Base-by-base conservation (phyloP, 2,329 filamentous ascomycete genomes). In the Amylocarpus encephaloides region DNA sequence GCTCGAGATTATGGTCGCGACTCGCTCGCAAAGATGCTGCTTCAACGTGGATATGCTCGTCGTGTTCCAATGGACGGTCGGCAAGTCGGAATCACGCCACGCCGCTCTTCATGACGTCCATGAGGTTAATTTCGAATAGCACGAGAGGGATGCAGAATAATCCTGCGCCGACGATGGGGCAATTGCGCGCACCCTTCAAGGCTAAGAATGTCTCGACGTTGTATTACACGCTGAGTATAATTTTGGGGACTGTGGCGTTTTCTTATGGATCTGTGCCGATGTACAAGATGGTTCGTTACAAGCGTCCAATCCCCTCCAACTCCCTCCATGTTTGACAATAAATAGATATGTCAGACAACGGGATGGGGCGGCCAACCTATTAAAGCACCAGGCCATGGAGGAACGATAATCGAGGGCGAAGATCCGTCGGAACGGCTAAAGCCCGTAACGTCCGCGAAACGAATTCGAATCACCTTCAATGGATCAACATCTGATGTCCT, bases 341-440 rank as follows among this genome's bases (percentile, higher is more conserved):
- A 29, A 15, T 58, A 88, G 82, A 90, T 92, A 64, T 92, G 87
- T 71, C 82, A 86, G 71, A 87, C 86, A 13, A 91, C 85, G 11
- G 87, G 92, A 62, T 97, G 89, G 89, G 89, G 89, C 62, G 92
- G 92, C 36, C 89, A 95, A 67, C 92, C 92, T 30, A 80, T 96
- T 57, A 88, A 90, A 66, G 89, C 89, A 12, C 79, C 85, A 16
- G 80, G 80, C 41, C 85, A 88, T 71, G 74, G 74, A 43, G 68
- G 70, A 30, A 33, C n/a, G 15, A 4, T 16, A 43, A 70, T 76
- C 51, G 74, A 73, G 51, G 75, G 73, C 55, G 70, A 70, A 49
- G 86, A 94, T 67, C 80, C 87, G 22, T 80, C 91, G 33, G 77
- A 78, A 43, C 87, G 91, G 49, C 79, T 98, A 40, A 78, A 83